Evolutionary conservation across 306 rosid species (phyloP), one percentile per base, ranked within the genome.

Genomic region (Vigna hirtella): DNA sequence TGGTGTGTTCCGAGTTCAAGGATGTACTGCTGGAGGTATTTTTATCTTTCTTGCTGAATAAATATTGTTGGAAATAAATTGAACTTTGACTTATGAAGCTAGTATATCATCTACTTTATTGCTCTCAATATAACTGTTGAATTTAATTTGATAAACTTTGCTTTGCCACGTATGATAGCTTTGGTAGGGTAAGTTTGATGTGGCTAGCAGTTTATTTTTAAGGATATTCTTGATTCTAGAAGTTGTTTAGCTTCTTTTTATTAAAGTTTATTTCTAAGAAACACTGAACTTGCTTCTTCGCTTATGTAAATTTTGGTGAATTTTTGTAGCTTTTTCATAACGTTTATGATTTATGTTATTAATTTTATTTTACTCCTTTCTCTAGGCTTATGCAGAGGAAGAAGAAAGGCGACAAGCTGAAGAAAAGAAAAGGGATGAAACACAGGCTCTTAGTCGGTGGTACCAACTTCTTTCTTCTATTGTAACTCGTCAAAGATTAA

Each of bases 401-500:
- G 90, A 84, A 40, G 93, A 89, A 77, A 89, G 85, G 84, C 83
- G 90, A 38, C 84, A 84, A 52, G 92, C 87, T 32, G 89, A 88
- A 70, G 98, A 94, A 77, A 94, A 86, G 87, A 92, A 77, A 86
- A 85, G 63, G 73, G 85, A 87, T 34, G 97, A 94, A 87, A 75
- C 73, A 22, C 88, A 88, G 82, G 97, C 95, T 64, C 86, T 88
- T 40, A 79, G 84, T 36, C 88, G 90, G 66, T 94, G 98, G 97
- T 92, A 94, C 87, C 97, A 94, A 87, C 97, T 94, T 82, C 92
- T 94, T 72, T 94, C 92, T 5, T 94, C 97, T 3, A 76, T 92
- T 62, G 79, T 92, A 76, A 94, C 95, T 77, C 93, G 97, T 67
- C 93, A 94, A 83, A 86, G 97, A 82, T 87, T 94, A 81, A 82